A percentile compares a stretch with the other conserved stretches of the same genome.
phyloP scores from a whole-genome alignment of 495 filamentous ascomycete genomes.

The Aspergillus hancockii region DNA sequence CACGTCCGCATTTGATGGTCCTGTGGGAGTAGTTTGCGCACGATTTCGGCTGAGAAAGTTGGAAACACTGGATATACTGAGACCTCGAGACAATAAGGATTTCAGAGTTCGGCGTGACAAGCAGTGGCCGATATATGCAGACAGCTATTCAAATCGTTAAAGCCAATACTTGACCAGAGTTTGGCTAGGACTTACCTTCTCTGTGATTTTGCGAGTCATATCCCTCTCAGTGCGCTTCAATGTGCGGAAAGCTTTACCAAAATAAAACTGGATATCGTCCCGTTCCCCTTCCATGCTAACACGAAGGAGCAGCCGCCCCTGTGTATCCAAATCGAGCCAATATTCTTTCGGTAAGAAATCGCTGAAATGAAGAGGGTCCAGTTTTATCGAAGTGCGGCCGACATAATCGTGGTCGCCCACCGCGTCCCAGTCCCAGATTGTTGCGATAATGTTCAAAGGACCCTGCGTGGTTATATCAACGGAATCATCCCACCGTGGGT shows the following conservation, averaged over 20 bases:
- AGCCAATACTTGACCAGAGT: constrained; percentile 14
- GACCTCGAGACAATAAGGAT: constrained; percentile 68
- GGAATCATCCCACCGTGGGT: constrained; percentile 96
- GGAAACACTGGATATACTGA: constrained; percentile 74
- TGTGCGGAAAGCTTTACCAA: constrained; percentile 93
- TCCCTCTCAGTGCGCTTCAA: constrained; percentile 94
- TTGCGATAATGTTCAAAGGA: constrained; percentile 90
- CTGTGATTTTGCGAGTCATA: constrained; percentile 97
- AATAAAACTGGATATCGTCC: constrained; percentile 98
- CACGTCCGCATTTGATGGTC: constrained; percentile 69
- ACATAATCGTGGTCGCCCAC: constrained; percentile 98
- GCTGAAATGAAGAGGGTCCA: constrained; percentile 92
- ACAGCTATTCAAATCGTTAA: constrained; percentile 60
- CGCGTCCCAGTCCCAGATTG: constrained; percentile 98
- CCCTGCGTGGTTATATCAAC: constrained; percentile 94
- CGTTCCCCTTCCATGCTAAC: constrained; percentile 98
- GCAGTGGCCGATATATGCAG: constrained; percentile 87
- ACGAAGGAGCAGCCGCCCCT: constrained; percentile 83
- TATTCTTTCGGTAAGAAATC: constrained; percentile 95
- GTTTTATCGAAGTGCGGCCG: constrained; percentile 88
- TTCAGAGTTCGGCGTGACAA: constrained; percentile 80
- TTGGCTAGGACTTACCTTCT: constrained; percentile 70
- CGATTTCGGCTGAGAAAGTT: constrained; percentile 71
- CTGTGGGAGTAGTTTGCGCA: constrained; percentile 54
- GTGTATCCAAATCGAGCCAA: constrained; percentile 96